Evolutionary conservation across 345 rosid genomes (phyloP).

Genomic region (Citrus medica): DNA sequence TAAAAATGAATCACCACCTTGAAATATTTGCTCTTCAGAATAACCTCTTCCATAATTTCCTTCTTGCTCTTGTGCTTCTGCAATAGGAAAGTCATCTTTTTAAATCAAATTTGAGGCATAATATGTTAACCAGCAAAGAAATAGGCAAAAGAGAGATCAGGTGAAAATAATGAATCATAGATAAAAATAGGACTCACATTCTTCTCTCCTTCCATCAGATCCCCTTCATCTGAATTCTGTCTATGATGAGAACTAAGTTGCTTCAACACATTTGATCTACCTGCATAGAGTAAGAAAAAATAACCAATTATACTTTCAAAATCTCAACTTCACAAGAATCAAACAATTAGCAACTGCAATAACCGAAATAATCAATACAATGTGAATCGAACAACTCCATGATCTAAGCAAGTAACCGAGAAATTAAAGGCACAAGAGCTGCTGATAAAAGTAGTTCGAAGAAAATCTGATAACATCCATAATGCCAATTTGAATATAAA

Average conservation of each 20-base stretch:
- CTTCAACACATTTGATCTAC: slow-evolving; percentile 33
- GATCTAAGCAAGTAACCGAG: background rate
- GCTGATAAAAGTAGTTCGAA: background rate
- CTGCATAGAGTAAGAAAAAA: slow-evolving; percentile 29
- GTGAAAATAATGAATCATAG: background rate
- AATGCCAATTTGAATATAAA: background rate
- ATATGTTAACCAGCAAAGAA: background rate
- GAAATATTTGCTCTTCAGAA: slow-evolving; percentile 90
- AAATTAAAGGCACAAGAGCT: background rate
- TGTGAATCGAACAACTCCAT: background rate
- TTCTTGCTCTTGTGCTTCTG: slow-evolving; percentile 87
- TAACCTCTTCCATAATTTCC: slow-evolving; percentile 88
- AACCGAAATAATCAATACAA: background rate
- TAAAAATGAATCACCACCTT: slow-evolving; percentile 46
- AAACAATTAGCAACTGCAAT: background rate
- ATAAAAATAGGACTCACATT: slow-evolving; percentile 39
- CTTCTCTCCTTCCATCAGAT: slow-evolving; percentile 41
- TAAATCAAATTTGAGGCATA: slow-evolving; percentile 2
- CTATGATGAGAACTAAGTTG: slow-evolving; percentile 27
- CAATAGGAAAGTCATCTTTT: slow-evolving; percentile 13
- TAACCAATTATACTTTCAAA: background rate
- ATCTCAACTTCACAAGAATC: background rate
- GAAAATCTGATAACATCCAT: background rate
- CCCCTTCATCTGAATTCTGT: slow-evolving; percentile 21
- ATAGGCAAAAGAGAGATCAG: background rate